Base-by-base conservation (phyloP, 148 eudicot species). In the Rhododendron ferrugineum region DNA sequence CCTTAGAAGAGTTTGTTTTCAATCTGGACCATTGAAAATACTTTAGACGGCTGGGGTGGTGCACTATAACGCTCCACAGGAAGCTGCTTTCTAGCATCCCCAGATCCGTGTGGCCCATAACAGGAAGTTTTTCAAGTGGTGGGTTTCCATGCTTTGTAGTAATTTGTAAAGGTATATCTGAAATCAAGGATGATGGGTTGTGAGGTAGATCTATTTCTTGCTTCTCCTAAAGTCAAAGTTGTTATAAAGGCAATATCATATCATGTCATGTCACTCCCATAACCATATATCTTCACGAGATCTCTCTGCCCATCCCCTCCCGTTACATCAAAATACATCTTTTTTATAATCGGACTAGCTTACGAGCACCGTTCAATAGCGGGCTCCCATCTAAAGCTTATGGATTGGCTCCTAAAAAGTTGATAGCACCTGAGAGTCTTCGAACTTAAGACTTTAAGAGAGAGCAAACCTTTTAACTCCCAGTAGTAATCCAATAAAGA, bases 241-340 rank as follows among this genome's bases (percentile, higher is more conserved):
- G 84, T 8, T 50, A 79, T 14, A 6, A 77, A 44, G 50, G 70
- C 70, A 54, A 32, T 79, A 52, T 50, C 64, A 16, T 32, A 22
- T 44, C 42, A 30, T 32, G 5, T 44, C 42, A 70, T 83, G 85
- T 47, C 85, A 83, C 79, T 11, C 64, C 60, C n/a, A 68, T 70
- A 30, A 82, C 84, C 56, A 44, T 60, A 62, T 26, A 11, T 40
- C 44, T 64, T 66, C 84, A 64, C 84, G 84, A 42, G 76, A 40
- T 26, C 18, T 40, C 85, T 46, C 49, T 83, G 60, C 64, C 52
- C 75, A 32, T 32, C 84, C 62, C 73, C 74, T 78, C 9, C 62
- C 62, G 34, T 83, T 83, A 72, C 85, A 47, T 70, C 85, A 70
- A 56, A 46, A 47, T 4, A 5, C 23, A 18, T 81, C 32, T 56